Conservation (phyloP, 257 asterid species). For the Rubia yunnanensis region DNA sequence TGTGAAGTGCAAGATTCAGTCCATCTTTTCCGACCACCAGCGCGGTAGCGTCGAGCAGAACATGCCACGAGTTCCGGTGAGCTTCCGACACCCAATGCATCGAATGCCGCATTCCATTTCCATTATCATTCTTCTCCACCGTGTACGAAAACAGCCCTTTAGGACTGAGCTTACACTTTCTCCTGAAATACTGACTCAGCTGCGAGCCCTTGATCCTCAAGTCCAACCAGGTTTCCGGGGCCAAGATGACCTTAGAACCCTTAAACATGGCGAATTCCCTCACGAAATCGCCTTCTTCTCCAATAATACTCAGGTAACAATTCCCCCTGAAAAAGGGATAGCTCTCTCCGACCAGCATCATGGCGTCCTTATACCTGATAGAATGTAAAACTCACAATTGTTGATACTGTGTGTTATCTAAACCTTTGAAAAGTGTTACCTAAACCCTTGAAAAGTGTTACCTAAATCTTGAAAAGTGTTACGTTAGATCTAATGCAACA, state of each 20-base stretch:
- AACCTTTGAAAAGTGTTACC: too few species aligned
- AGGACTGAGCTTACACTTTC: conserved; percentile 54
- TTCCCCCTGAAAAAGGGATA: conserved; percentile 78
- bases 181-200: conserved; percentile 59
- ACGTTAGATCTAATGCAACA: too few species aligned
- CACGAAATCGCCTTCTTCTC: conserved; percentile 37
- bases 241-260: conserved; percentile 50
- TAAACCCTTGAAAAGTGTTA: too few species aligned
- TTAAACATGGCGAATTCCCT: conserved; percentile 38
- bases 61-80: conserved; percentile 73
- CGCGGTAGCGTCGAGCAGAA: conserved; percentile 55
- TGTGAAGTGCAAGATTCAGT: conserved; percentile 49
- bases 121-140: conserved; percentile 15
- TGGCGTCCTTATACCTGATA: conserved; percentile 46
- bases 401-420: too few species aligned
- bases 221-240: conserved; percentile 70
- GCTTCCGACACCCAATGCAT: conserved; percentile 89
- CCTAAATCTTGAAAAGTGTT: too few species aligned
- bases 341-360: conserved; percentile 67
- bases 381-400: too few species aligned
- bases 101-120: conserved; percentile 34
- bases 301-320: conserved; percentile 48
- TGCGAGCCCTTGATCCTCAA: conserved; percentile 86
- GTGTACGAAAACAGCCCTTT: conserved; percentile 71
- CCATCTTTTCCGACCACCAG: conserved; percentile 36